Evolutionary conservation across 2,329 filamentous ascomycete species (phyloP), one percentile per base, ranked within the genome.

Genomic region (Sporothrix sp.): DNA sequence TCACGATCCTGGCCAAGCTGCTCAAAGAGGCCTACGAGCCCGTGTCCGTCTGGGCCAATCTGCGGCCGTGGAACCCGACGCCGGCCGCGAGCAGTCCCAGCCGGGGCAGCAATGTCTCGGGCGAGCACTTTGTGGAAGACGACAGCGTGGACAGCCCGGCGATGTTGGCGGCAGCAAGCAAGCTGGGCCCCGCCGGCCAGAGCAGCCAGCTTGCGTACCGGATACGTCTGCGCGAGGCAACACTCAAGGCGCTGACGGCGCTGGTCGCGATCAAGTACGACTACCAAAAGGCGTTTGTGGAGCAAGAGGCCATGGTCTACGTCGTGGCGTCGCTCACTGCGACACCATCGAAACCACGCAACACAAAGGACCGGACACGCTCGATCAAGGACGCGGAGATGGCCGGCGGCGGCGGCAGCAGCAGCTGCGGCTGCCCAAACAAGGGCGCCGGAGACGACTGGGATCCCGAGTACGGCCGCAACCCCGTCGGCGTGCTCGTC

Each of bases 251-350:
- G 2, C 70, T 97, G 51, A 86, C 86, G n/a, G 84, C 88, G 2
- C 71, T 97, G 46, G 81, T 86, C 2, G 80, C 86, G 3, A 84
- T 84, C 58, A 88, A 89, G 60, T 89, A 97, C 58, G 80, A 85
- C 21, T 87, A 91, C 61, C 78, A 90, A 38, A 95, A 94, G 62
- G 75, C 78, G 0, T 78, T 97, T 42, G 85, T 93, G 48, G 84
- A 90, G 21, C 80, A 87, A 58, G 87, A 89, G n/a, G 78, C 86
- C 45, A 75, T 95, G 39, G 76, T 81, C 1, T 89, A 85, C 62
- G 82, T 97, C 47, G 84, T 94, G 37, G 87, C 95, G 59, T 93
- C 89, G 1, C 74, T 97, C 39, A 67, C 62, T 2, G 66, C 69
- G 48, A 82, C 77, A 27, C 75, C 75, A n/a, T 64, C 68, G 27